These are phyloP conservation scores for Aspergillus sp. DNA, from an alignment of 2,329 filamentous ascomycete species.

Conservation along the genomic window DNA sequence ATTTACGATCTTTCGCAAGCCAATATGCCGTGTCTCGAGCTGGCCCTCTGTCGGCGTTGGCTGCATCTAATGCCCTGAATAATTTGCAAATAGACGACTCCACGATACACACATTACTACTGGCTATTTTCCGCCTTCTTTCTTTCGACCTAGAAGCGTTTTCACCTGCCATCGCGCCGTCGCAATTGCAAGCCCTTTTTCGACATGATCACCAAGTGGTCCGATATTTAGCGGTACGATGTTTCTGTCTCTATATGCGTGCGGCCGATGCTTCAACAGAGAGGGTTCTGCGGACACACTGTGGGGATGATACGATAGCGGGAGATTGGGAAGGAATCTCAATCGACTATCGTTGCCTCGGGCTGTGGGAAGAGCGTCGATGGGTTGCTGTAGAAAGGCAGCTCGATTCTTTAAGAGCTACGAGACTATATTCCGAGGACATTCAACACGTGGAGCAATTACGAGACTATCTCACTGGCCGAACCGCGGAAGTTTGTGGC, in stretches of 20 bases:
- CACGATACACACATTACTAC: conserved; percentile 51
- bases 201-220: conserved; percentile 58
- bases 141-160: conserved; percentile 73
- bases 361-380: conserved; percentile 63
- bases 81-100: conserved; percentile 36
- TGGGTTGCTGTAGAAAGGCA: conserved; percentile 43
- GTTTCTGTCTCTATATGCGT: conserved; percentile 75
- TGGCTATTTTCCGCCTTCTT: conserved; percentile 76
- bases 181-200: conserved; percentile 69
- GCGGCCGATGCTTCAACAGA: conserved; percentile 79
- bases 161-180: conserved; percentile 62
- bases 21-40: conserved; percentile 39
- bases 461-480: conserved; percentile 51
- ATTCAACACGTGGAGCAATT: conserved; percentile 29
- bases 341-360: conserved; percentile 76
- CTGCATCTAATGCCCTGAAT: conserved; percentile 29
- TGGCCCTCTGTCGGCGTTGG: conserved; percentile 34
- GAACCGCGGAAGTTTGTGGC: conserved; percentile 65
- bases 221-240: conserved; percentile 77
- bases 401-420: conserved; percentile 23
- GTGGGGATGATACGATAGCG: conserved; percentile 62
- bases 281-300: conserved; percentile 65
- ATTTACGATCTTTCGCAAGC: conserved; percentile 72
- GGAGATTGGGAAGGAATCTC: conserved; percentile 72
- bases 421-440: conserved; percentile 21